These are phyloP conservation scores for Moesziomyces sp. DNA, from an alignment of 1,284 basidiomycete species.

Conservation along the genomic window DNA sequence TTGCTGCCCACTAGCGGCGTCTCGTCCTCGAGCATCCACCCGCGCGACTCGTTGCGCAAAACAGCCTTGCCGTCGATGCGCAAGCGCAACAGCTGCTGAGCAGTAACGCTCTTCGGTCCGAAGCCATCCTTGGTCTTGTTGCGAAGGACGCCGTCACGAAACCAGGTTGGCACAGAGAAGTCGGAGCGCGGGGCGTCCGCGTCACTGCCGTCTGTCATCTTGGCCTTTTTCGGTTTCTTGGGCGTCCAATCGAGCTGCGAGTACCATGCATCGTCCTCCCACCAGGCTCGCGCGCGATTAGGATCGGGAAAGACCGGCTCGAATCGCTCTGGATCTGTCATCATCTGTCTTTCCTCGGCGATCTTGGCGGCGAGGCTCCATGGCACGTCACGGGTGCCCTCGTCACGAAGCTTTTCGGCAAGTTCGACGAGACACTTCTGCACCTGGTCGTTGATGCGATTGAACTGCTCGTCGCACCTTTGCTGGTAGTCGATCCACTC, in stretches of 20 bases:
- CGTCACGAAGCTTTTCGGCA: constrained; percentile 72
- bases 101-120: constrained; percentile 23
- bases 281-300: constrained; percentile 66
- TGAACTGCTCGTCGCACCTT: constrained; percentile 82
- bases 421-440: constrained; percentile 77
- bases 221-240: constrained; percentile 76
- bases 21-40: constrained; percentile 39
- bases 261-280: constrained; percentile 85
- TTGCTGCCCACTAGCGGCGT: constrained; percentile 38
- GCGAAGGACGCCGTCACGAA: constrained; percentile 48
- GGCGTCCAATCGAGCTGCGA: constrained; percentile 95
- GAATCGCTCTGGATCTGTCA: constrained; percentile 17
- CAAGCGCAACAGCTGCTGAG: constrained; percentile 50
- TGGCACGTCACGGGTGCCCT: constrained; percentile 44
- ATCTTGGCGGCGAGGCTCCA: constrained; percentile 63
- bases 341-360: constrained; percentile 32
- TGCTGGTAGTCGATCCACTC: constrained; percentile 85
- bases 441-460: constrained; percentile 79
- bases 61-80: constrained; percentile 45
- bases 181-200: constrained; percentile 11
- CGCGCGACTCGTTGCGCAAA: constrained; percentile 15
- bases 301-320: constrained; percentile 42
- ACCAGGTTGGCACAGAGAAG: constrained; percentile 53
- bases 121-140: constrained; percentile 43
- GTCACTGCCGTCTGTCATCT: constrained; percentile 8